These are phyloP conservation scores for Penicillium maclennaniae DNA, from an alignment of 495 filamentous ascomycete genomes.

Conservation along the genomic window DNA sequence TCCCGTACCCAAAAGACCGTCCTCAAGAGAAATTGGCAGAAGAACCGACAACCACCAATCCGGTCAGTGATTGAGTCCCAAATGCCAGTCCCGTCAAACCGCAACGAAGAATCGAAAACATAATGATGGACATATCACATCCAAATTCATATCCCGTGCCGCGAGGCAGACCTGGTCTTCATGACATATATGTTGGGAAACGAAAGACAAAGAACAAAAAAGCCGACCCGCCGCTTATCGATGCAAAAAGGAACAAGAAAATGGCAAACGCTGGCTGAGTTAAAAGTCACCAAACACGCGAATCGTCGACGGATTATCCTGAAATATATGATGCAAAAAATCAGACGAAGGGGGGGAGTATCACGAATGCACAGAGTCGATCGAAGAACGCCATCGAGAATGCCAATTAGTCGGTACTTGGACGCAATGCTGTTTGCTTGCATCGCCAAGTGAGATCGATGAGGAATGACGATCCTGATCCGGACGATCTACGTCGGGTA, in stretches of 20 bases:
- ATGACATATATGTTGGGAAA: constrained; percentile 46
- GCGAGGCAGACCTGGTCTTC: constrained; percentile 58
- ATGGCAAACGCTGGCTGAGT: constrained; percentile 33
- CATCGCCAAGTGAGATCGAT: constrained; percentile 7
- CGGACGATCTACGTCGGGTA: constrained; percentile 18
- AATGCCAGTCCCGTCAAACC: constrained; percentile 21
- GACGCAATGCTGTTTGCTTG: constrained; percentile 24
- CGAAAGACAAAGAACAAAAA: constrained; percentile 37
- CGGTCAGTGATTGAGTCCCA: constrained; percentile 15
- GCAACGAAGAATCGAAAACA: constrained; percentile 39
- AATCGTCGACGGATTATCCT: constrained; percentile 31
- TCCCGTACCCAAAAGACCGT: constrained; percentile 41
- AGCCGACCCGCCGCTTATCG: constrained; percentile 51
- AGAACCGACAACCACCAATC: constrained; percentile 11
- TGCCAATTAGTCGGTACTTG: constrained; percentile 39
- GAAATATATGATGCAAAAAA: constrained; percentile 33
- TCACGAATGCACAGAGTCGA: constrained; percentile 42
- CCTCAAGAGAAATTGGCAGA: constrained; percentile 18
- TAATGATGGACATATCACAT: constrained; percentile 46
- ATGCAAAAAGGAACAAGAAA: constrained; percentile 32
- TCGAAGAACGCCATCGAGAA: constrained; percentile 49
- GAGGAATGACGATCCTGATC: background rate
- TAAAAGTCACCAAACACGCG: constrained; percentile 18
- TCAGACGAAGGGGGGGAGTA: constrained; percentile 45
- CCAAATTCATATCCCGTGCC: constrained; percentile 54